A percentile compares a stretch with the other conserved stretches of the same genome.
Conservation (phyloP, 768 basidiomycete genomes). For the Lactarius hatsudake region DNA sequence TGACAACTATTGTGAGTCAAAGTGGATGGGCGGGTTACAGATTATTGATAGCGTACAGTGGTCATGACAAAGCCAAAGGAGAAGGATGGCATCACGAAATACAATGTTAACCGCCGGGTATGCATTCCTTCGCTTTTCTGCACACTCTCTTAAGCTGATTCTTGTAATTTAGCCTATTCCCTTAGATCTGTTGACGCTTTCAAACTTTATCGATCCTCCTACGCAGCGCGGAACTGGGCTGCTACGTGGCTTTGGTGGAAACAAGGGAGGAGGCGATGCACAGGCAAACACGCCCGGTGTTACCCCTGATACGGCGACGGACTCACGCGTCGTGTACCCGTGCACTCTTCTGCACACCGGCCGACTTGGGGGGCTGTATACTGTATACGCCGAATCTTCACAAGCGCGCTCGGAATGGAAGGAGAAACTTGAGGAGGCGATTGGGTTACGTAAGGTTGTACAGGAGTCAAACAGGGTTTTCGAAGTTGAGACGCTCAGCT, state of each 20-base stretch:
- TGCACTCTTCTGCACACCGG: conserved; percentile 89
- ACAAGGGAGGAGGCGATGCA: conserved; percentile 30
- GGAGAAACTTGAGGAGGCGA: conserved; percentile 82
- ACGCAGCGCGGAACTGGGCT: conserved; percentile 73
- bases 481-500: conserved; percentile 85
- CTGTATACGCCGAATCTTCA: conserved; percentile 80
- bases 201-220: conserved; percentile 77
- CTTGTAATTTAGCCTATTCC: conserved; percentile 71
- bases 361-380: conserved; percentile 80
- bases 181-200: conserved; percentile 82
- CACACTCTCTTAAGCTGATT: conserved; percentile 2
- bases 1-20: conserved; percentile 83
- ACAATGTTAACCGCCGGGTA: conserved; percentile 78
- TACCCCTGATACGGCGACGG: conserved; percentile 45
- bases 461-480: conserved; percentile 95
- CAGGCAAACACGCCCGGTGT: conserved; percentile 32
- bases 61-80: conserved; percentile 87
- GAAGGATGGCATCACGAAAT: conserved; percentile 70
- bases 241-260: conserved; percentile 55
- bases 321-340: conserved; percentile 80
- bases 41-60: conserved; percentile 44
- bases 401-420: conserved; percentile 85
- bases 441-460: conserved; percentile 78
- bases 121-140: conserved; percentile 27
- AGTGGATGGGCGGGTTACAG: background rate